A percentile compares a stretch with the other conserved stretches of the same genome.
phyloP scores from a whole-genome alignment of 1,284 basidiomycete genomes.

The Sporisorium reilianum region DNA sequence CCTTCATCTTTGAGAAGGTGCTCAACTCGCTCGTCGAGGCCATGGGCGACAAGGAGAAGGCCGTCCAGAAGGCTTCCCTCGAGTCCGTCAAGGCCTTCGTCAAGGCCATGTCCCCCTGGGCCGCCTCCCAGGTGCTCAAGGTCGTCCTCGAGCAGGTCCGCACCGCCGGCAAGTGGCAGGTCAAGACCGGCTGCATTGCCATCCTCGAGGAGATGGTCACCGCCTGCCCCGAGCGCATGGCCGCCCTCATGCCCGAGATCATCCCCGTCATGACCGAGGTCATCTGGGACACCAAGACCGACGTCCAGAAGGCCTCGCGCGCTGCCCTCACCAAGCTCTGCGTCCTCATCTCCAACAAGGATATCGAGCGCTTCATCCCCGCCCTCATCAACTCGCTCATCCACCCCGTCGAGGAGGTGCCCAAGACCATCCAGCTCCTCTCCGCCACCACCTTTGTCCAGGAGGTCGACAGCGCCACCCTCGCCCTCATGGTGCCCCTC shows the following conservation, averaged over 20 bases:
- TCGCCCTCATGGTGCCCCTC: conserved; percentile 98
- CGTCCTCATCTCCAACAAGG: conserved; percentile 90
- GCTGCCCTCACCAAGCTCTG: conserved; percentile 85
- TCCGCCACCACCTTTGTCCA: conserved; percentile 99
- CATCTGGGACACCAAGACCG: conserved; percentile 99
- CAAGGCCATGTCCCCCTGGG: conserved; percentile 90
- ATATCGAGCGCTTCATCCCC: conserved; percentile 83
- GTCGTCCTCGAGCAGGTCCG: conserved; percentile 92
- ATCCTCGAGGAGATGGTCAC: conserved; percentile 90
- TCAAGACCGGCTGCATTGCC: conserved; percentile 90
- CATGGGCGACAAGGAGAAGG: conserved; percentile 91
- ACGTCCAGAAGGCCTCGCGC: conserved; percentile 99
- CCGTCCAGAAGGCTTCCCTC: conserved; percentile 84
- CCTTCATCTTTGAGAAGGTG: conserved; percentile 86
- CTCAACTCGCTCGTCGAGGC: conserved; percentile 88
- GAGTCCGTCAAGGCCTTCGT: conserved; percentile 85
- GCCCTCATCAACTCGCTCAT: conserved; percentile 96
- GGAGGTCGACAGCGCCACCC: conserved; percentile 98
- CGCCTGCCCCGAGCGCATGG: conserved; percentile 85
- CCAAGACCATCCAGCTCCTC: conserved; percentile 93
- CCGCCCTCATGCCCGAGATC: conserved; percentile 93
- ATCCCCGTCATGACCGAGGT: conserved; percentile 94
- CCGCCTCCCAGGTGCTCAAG: conserved; percentile 84
- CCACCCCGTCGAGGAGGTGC: conserved; percentile 99
- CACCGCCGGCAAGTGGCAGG: conserved; percentile 98